Evolutionary conservation across 23 red algal genomes (phyloP).

Genomic region (Gracilaria gracilis): DNA sequence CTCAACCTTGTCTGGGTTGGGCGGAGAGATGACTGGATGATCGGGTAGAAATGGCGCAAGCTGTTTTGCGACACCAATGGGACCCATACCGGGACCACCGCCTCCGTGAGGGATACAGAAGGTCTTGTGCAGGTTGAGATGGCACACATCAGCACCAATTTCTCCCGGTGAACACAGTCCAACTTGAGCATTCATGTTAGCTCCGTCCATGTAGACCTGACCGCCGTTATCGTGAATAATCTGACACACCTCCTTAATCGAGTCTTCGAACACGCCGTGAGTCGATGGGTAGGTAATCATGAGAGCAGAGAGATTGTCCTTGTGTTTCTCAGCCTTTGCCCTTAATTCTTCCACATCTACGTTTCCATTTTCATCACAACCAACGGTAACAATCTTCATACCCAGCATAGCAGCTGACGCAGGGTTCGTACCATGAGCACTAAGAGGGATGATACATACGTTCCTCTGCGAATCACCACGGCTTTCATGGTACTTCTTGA

Average conservation of each 20-base stretch:
- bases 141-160: slow-evolving; percentile 99
- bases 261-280: slow-evolving; percentile 98
- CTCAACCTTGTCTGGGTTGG: slow-evolving; percentile 65
- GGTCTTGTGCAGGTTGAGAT: slow-evolving; percentile 99
- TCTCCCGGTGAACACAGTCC: slow-evolving; percentile 94
- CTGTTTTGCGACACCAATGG: slow-evolving; percentile 96
- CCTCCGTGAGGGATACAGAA: slow-evolving; percentile 99
- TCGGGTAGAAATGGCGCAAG: slow-evolving; percentile 97
- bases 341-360: slow-evolving; percentile 96
- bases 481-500: slow-evolving; percentile 93
- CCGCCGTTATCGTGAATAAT: slow-evolving; percentile 96
- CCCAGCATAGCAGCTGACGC: slow-evolving; percentile 95
- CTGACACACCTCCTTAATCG: slow-evolving; percentile 92
- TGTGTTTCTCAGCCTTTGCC: slow-evolving; percentile 95
- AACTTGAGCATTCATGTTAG: slow-evolving; percentile 99
- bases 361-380: slow-evolving; percentile 89
- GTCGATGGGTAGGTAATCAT: slow-evolving; percentile 99
- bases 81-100: slow-evolving; percentile 97
- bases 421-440: slow-evolving; percentile 98
- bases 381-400: slow-evolving; percentile 91
- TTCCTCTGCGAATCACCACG: slow-evolving; percentile 93
- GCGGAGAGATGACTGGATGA: slow-evolving; percentile 86
- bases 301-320: slow-evolving; percentile 83
- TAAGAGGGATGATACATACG: slow-evolving; percentile 95
- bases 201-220: slow-evolving; percentile 99